phyloP scores from a whole-genome alignment of 495 filamentous ascomycete genomes.

The Podospora bellae-mahoneyi region DNA sequence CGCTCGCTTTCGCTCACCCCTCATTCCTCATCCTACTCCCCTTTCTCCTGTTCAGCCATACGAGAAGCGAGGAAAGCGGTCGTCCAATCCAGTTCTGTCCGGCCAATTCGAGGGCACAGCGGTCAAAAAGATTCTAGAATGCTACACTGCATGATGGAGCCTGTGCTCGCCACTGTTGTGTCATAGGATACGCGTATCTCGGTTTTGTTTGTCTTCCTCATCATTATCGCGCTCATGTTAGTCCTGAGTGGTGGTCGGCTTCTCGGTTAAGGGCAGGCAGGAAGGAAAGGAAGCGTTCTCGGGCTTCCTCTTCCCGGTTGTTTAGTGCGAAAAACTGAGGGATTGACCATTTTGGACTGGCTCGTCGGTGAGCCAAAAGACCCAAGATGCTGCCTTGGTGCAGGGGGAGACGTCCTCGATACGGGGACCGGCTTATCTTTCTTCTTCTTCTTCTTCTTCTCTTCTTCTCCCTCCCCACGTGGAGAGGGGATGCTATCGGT shows the following conservation, averaged over 20 bases:
- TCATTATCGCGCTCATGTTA: too few relatives aligned
- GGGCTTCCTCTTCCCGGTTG: neutral
- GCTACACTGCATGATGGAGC: neutral
- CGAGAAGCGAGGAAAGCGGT: neutral
- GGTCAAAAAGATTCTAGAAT: neutral
- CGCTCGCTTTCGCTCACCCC: neutral
- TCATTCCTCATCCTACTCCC: neutral
- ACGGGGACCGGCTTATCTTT: neutral
- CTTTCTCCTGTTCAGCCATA: neutral
- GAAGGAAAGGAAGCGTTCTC: neutral
- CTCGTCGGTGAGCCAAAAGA: neutral
- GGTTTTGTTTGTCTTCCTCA: neutral
- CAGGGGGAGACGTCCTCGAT: neutral
- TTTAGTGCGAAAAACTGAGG: neutral
- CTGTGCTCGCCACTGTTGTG: neutral
- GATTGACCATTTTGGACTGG: neutral
- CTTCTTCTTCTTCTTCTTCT: neutral
- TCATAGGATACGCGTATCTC: neutral
- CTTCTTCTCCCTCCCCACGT: neutral
- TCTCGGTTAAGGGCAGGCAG: neutral
- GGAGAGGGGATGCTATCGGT: neutral
- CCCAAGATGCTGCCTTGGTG: neutral
- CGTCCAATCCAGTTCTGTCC: too few relatives aligned
- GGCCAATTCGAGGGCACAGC: neutral
- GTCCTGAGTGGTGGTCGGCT: neutral